Evolutionary conservation across 495 filamentous ascomycete genomes (phyloP).

Genomic region (Penicillium roqueforti): DNA sequence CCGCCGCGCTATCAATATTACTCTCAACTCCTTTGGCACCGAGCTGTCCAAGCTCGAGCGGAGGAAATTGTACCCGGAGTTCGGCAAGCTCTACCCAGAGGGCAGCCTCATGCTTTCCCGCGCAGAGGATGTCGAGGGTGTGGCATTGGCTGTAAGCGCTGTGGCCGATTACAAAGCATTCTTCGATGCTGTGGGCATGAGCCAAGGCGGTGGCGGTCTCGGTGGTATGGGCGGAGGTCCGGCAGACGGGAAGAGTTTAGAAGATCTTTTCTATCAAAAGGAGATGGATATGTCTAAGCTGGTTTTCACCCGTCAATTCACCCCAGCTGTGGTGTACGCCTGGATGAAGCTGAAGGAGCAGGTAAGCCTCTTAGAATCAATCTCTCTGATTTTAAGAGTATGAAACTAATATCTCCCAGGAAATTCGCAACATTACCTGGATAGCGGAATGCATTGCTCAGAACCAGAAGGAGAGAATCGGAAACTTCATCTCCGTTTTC

Average conservation of each 20-base stretch:
- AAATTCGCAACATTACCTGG: constrained; percentile 99
- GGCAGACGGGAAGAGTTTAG: constrained; percentile 80
- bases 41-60: constrained; percentile 91
- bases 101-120: constrained; percentile 92
- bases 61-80: constrained; percentile 92
- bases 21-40: constrained; percentile 96
- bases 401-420: constrained; percentile 50
- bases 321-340: constrained; percentile 88
- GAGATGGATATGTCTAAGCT: constrained; percentile 97
- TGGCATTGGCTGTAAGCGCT: constrained; percentile 86
- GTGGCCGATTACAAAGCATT: constrained; percentile 87
- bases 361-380: constrained; percentile 50
- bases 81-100: constrained; percentile 88
- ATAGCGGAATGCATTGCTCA: constrained; percentile 99
- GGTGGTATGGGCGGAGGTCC: constrained; percentile 81
- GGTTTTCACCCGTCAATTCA: constrained; percentile 95
- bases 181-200: constrained; percentile 88
- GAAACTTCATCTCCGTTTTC: constrained; percentile 98
- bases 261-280: constrained; percentile 98
- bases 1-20: constrained; percentile 96
- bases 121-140: constrained; percentile 91
- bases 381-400: neutral
- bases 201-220: constrained; percentile 64
- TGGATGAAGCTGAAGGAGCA: constrained; percentile 98
- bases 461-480: constrained; percentile 98